These are phyloP conservation scores for Mortierella claussenii DNA, from an alignment of 192 early-diverging fungal genomes.

Conservation along the genomic window DNA sequence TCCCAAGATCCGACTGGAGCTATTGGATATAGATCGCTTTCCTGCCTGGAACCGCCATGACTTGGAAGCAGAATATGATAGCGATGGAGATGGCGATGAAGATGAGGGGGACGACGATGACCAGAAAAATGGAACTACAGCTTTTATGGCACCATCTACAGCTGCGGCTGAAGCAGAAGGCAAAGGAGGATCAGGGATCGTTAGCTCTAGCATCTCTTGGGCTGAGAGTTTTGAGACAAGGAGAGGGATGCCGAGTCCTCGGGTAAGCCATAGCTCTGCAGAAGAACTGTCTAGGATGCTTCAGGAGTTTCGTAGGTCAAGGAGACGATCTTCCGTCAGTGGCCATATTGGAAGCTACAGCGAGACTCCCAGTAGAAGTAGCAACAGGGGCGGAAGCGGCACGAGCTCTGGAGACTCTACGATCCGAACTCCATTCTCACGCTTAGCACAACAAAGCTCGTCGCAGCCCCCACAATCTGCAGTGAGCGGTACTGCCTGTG, in stretches of 20 bases:
- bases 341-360: neutral
- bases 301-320: constrained; percentile 5
- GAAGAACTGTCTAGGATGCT: constrained; percentile 18
- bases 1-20: constrained; percentile 36
- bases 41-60: constrained; percentile 21
- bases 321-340: neutral
- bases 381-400: constrained; percentile 9
- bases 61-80: constrained; percentile 37
- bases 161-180: neutral
- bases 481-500: too few species aligned
- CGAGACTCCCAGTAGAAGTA: neutral
- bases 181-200: neutral
- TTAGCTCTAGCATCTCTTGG: neutral
- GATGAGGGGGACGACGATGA: neutral
- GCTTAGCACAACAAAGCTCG: too few species aligned
- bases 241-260: neutral
- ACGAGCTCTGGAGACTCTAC: constrained; percentile 20
- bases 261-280: neutral
- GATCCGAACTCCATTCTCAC: too few species aligned
- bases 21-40: constrained; percentile 32
- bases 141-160: neutral
- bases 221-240: neutral
- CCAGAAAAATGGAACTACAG: neutral
- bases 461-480: too few species aligned
- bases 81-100: constrained; percentile 1